A percentile compares a stretch with the other conserved stretches of the same genome.
These are phyloP conservation scores for Fusarium xylarioides DNA, from an alignment of 2,329 filamentous ascomycete genomes.

Conservation along the genomic window DNA sequence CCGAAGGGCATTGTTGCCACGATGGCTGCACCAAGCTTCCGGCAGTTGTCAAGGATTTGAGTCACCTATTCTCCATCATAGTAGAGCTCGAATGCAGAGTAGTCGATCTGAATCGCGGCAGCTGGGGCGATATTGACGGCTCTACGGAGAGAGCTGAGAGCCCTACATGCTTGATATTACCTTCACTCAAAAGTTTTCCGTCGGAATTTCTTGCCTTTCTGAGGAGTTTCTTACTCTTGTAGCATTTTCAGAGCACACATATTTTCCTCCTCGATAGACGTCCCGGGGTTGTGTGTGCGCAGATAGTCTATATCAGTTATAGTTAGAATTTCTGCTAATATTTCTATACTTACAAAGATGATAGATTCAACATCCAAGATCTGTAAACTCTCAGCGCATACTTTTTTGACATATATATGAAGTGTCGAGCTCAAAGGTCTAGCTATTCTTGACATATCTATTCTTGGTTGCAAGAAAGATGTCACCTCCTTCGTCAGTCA, in stretches of 20 bases:
- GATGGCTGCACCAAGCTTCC: conserved; percentile 66
- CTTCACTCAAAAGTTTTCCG: conserved; percentile 46
- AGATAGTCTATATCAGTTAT: conserved; percentile 49
- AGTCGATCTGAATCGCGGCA: conserved; percentile 63
- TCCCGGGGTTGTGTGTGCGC: conserved; percentile 55
- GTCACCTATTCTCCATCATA: conserved; percentile 61
- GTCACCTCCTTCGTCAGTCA: conserved; percentile 51
- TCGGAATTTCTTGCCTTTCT: background rate
- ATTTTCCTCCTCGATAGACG: conserved; percentile 58
- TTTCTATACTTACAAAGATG: conserved; percentile 49
- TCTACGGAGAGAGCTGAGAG: conserved; percentile 61
- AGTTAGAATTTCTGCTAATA: fast-evolving
- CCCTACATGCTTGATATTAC: conserved; percentile 63
- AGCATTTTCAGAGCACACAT: conserved; percentile 57
- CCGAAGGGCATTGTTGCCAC: conserved; percentile 69
- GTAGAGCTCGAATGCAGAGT: conserved; percentile 62
- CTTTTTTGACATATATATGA: conserved; percentile 17
- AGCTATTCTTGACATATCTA: conserved; percentile 24
- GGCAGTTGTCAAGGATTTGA: conserved; percentile 61
- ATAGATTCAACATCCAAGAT: conserved; percentile 55
- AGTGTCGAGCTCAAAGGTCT: background rate
- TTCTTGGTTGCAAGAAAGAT: conserved; percentile 56
- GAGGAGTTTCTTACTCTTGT: conserved; percentile 42
- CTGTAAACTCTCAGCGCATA: conserved; percentile 48
- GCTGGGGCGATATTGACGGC: conserved; percentile 60